Conservation (phyloP, 805 yeast genomes). For the Saturnispora quitensis region DNA sequence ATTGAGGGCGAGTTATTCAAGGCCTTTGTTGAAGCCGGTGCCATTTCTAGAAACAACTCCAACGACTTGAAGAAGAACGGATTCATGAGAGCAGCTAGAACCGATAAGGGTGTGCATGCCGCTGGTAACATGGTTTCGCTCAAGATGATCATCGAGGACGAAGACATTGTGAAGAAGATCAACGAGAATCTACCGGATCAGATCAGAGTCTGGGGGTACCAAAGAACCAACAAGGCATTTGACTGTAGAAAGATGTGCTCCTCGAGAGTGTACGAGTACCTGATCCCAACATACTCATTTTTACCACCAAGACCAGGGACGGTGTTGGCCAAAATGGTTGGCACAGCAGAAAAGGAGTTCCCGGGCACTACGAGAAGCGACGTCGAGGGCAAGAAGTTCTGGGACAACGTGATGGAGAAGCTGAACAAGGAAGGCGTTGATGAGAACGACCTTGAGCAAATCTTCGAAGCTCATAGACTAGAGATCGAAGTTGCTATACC, state of each 20-base stretch:
- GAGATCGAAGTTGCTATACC: slow-evolving; percentile 30
- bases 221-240: slow-evolving; percentile 80
- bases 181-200: slow-evolving; percentile 73
- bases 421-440: slow-evolving; percentile 33
- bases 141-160: slow-evolving; percentile 78
- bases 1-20: slow-evolving; percentile 83
- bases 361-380: slow-evolving; percentile 58
- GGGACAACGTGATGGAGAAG: slow-evolving; percentile 42
- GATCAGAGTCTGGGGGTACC: slow-evolving; percentile 88
- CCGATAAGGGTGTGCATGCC: slow-evolving; percentile 96
- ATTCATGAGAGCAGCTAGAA: slow-evolving; percentile 79
- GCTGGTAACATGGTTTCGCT: slow-evolving; percentile 87
- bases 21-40: slow-evolving; percentile 82
- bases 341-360: slow-evolving; percentile 38
- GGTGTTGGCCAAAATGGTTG: slow-evolving; percentile 51
- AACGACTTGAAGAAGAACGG: slow-evolving; percentile 82
- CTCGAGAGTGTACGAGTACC: slow-evolving; percentile 89
- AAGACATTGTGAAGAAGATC: slow-evolving; percentile 61
- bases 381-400: slow-evolving; percentile 64
- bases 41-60: slow-evolving; percentile 77
- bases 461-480: slow-evolving; percentile 28
- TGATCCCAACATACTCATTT: slow-evolving; percentile 85
- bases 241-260: slow-evolving; percentile 95
- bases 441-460: slow-evolving; percentile 30
- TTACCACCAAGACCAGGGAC: slow-evolving; percentile 83